Base-by-base conservation (phyloP, 768 basidiomycete species). In the Agaricus subrufescens region DNA sequence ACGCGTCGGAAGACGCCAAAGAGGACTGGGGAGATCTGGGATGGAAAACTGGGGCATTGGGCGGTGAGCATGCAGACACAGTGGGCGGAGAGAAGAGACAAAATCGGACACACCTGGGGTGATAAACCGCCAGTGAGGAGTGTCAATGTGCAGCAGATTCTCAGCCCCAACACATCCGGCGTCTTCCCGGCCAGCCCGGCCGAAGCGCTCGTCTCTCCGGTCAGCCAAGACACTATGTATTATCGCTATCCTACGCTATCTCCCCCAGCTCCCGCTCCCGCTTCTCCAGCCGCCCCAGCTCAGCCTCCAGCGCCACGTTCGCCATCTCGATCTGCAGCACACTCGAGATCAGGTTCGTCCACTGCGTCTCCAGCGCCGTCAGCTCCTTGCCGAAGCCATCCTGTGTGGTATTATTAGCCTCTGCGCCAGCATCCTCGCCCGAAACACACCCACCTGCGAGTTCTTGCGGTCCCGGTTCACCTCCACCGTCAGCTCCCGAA, bases 251-350 rank as follows among this genome's bases (percentile, higher is more conserved):
- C 54, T 56, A 54, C 67, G 64, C 71, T 30, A 77, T 63, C 44
- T 72, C 75, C 43, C 79, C 76, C 48, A 91, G 74, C 63, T 89
- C 87, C 3, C 75, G 80, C 67, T 87, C 87, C 58, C 70, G 78
- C 58, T 72, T 73, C 62, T 78, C 76, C 51, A 91, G 70, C 39
- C 77, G 71, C 46, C 79, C 81, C 47, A 97, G 77, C 65, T 97
- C 93, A 4, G 76, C 85, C 62, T 94, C 93, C 68, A 97, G 69
- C 27, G 93, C 92, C 42, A 86, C 80, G 67, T 94, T 95, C 15
- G 94, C 96, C 84, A 98, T 86, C 77, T 97, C 95, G 61, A 97
- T 89, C 71, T 98, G 95, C 57, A 98, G 73, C 45, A 95, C 89
- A 64, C 73, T 88, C 52, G 92, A 94, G 54, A 98, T 86, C 46